A percentile compares a stretch with the other conserved stretches of the same genome.
phyloP scores from a whole-genome alignment of 78 protist species.

The Emiliania huxleyi region DNA sequence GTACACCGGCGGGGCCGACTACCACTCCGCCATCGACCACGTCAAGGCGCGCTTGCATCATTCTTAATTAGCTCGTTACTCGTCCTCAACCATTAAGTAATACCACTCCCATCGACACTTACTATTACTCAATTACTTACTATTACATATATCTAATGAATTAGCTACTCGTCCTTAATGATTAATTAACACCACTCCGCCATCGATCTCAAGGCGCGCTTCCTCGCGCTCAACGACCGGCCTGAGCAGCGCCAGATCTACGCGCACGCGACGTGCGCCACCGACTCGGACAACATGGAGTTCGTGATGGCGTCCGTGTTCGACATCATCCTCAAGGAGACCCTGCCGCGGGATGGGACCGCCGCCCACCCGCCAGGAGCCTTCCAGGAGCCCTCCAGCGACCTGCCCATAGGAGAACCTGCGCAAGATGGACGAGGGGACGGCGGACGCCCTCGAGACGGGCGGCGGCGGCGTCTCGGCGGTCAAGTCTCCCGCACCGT shows the following conservation, averaged over 20 bases:
- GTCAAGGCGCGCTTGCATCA: too few relatives aligned
- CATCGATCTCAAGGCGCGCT: background rate
- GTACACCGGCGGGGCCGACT: too few relatives aligned
- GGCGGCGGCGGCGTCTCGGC: background rate
- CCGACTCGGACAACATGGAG: slow-evolving; percentile 73
- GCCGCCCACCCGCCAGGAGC: too few relatives aligned
- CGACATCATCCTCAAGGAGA: slow-evolving; percentile 24
- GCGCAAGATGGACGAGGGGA: background rate
- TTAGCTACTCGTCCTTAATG: too few relatives aligned
- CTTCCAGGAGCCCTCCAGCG: too few relatives aligned
- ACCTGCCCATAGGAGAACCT: background rate
- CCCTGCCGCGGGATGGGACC: too few relatives aligned
- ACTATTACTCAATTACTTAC: too few relatives aligned
- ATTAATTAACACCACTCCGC: background rate
- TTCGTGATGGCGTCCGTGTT: slow-evolving; percentile 75
- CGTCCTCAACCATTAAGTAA: slow-evolving; percentile 53
- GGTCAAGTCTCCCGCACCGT: background rate
- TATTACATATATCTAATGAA: too few relatives aligned
- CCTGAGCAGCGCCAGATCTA: slow-evolving; percentile 58
- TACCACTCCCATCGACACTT: too few relatives aligned
- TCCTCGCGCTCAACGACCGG: slow-evolving; percentile 51
- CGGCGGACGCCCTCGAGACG: too few relatives aligned
- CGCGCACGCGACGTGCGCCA: slow-evolving; percentile 81
- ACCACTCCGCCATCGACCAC: too few relatives aligned
- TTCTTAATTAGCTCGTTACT: too few relatives aligned